These are phyloP conservation scores for Extremus antarcticus DNA, from an alignment of 495 filamentous ascomycete species.

Conservation along the genomic window DNA sequence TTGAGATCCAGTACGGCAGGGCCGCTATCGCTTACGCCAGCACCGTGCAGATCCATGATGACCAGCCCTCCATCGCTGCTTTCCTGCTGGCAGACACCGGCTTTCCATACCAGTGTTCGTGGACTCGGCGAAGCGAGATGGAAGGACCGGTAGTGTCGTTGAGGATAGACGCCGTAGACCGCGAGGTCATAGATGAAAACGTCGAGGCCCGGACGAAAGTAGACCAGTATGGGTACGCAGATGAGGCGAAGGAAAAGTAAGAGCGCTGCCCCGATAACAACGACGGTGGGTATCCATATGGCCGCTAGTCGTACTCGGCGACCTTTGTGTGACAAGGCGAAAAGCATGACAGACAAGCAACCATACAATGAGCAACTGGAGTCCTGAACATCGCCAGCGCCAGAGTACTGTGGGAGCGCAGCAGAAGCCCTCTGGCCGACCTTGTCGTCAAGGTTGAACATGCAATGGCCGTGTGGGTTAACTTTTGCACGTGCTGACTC, in stretches of 20 bases:
- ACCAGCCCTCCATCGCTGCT: background rate
- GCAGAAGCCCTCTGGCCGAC: too few species aligned
- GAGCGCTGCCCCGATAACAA: background rate
- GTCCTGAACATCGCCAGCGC: too few species aligned
- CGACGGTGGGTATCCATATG: too few species aligned
- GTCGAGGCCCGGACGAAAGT: background rate
- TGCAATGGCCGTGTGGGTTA: too few species aligned
- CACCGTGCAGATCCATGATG: background rate
- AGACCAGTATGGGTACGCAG: background rate
- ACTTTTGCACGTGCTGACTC: too few species aligned
- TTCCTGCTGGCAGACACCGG: background rate
- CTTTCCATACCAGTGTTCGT: background rate
- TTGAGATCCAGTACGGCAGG: conserved; percentile 1
- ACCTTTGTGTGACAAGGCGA: too few species aligned
- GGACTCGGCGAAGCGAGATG: background rate
- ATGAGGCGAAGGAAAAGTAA: background rate
- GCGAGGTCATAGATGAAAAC: background rate
- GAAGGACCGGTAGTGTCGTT: conserved; percentile 2
- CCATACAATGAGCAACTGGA: too few species aligned
- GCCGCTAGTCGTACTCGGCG: too few species aligned
- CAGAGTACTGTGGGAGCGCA: too few species aligned
- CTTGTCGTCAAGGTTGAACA: too few species aligned
- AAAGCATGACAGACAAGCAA: too few species aligned
- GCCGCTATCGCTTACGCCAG: background rate
- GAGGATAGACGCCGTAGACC: conserved; percentile 3